Percentiles rank a stretch among this genome's conserved stretches.
Conservation (phyloP, 768 basidiomycete species). For the Piloderma croceum region DNA sequence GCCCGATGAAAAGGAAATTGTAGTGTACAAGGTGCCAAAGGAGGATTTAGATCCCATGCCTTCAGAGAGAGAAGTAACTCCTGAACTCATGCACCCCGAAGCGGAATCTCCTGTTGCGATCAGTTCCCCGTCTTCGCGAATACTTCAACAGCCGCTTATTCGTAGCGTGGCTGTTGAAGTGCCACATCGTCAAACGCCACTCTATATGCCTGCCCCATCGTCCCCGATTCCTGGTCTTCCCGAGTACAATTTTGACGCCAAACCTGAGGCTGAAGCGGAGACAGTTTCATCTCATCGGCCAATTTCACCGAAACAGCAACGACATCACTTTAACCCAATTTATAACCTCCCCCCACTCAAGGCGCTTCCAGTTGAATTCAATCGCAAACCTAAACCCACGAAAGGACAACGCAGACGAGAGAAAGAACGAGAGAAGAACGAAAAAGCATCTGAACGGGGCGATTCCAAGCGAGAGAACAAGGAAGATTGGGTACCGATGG, state of each 20-base stretch:
- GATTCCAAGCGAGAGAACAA: slow-evolving; percentile 36
- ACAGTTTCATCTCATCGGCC: slow-evolving; percentile 7
- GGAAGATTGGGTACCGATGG: slow-evolving; percentile 63
- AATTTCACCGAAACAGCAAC: slow-evolving; percentile 15
- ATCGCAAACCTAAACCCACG: slow-evolving; percentile 41
- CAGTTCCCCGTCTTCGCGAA: slow-evolving; percentile 33
- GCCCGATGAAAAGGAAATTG: slow-evolving; percentile 12
- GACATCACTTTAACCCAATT: slow-evolving; percentile 31
- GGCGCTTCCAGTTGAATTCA: slow-evolving; percentile 43
- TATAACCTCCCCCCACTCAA: slow-evolving; percentile 49
- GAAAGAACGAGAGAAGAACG: slow-evolving; percentile 36
- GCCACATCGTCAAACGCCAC: slow-evolving; percentile 18
- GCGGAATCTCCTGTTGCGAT: slow-evolving; percentile 48
- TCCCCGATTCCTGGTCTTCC: slow-evolving; percentile 27
- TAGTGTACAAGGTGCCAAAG: too few relatives aligned
- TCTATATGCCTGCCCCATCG: slow-evolving; percentile 33
- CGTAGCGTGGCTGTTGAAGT: slow-evolving; percentile 25
- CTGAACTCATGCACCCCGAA: slow-evolving; percentile 50
- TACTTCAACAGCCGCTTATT: slow-evolving; percentile 12
- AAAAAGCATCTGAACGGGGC: slow-evolving; percentile 30
- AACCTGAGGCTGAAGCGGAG: slow-evolving; percentile 21
- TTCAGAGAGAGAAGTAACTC: slow-evolving; percentile 33
- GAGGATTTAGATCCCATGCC: slow-evolving; percentile 2
- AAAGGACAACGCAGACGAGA: slow-evolving; percentile 49
- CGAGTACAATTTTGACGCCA: slow-evolving; percentile 28